Percentiles rank a stretch among this genome's conserved stretches.
These are phyloP conservation scores for Passiflora organensis DNA, from an alignment of 345 rosid genomes.

Conservation along the genomic window DNA sequence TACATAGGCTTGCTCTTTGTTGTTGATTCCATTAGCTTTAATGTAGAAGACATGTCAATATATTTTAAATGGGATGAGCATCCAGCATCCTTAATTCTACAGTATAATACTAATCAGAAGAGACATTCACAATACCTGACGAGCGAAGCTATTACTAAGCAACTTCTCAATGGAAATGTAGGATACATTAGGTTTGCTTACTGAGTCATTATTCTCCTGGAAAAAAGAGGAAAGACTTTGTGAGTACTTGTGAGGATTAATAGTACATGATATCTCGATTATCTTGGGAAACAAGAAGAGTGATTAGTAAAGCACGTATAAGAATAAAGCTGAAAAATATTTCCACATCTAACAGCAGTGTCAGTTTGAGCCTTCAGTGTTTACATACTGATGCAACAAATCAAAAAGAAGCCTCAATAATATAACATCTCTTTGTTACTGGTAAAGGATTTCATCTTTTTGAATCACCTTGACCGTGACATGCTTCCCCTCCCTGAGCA, in stretches of 20 bases:
- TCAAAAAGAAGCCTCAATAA: background rate
- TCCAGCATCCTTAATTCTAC: constrained; percentile 2
- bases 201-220: constrained; percentile 41
- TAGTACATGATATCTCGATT: background rate
- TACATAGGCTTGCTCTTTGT: constrained; percentile 57
- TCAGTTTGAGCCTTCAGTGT: too few relatives aligned
- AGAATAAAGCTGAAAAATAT: too few relatives aligned
- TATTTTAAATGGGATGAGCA: constrained; percentile 2
- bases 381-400: background rate
- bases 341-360: too few relatives aligned
- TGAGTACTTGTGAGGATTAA: constrained; percentile 1
- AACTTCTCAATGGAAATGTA: constrained; percentile 56
- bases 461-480: too few relatives aligned
- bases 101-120: constrained; percentile 9
- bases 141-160: constrained; percentile 74
- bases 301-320: background rate
- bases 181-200: constrained; percentile 30
- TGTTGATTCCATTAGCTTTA: constrained; percentile 76
- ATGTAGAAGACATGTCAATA: constrained; percentile 17
- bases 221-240: constrained; percentile 8
- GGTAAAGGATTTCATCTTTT: too few relatives aligned
- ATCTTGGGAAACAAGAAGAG: background rate
- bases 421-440: too few relatives aligned
- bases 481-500: constrained; percentile 25
- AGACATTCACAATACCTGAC: constrained; percentile 46